Evolutionary conservation across 148 eudicot species (phyloP).

Genomic region (Rhododendron henanense): DNA sequence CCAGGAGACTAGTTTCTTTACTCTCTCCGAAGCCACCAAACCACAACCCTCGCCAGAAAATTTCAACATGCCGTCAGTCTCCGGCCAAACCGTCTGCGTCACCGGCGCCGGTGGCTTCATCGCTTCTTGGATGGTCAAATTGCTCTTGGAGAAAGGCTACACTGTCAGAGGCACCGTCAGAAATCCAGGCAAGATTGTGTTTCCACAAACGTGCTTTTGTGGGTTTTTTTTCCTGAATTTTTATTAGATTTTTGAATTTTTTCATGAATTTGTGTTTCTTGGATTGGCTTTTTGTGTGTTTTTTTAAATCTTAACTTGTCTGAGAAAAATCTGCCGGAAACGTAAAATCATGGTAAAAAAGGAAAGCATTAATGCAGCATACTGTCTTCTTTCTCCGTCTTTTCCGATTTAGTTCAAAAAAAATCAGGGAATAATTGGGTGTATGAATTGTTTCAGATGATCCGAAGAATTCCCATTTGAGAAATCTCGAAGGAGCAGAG

Average conservation of each 20-base stretch:
- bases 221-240: neutral
- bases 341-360: no score
- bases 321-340: no score
- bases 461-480: constrained; percentile 76
- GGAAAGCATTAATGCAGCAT: no score
- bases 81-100: constrained; percentile 63
- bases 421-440: neutral
- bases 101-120: constrained; percentile 97
- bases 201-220: no score
- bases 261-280: no score
- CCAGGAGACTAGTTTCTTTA: neutral
- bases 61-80: constrained; percentile 26
- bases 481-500: constrained; percentile 81
- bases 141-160: constrained; percentile 72
- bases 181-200: constrained; percentile 59
- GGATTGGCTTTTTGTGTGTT: neutral
- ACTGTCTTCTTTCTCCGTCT: no score
- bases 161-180: constrained; percentile 77
- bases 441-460: constrained; percentile 44
- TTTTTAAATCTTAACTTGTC: no score
- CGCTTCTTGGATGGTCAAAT: constrained; percentile 88
- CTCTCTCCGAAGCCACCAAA: neutral
- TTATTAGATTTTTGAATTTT: no score
- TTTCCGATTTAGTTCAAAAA: no score
- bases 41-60: neutral